Base-by-base conservation (phyloP, 1,284 basidiomycete genomes). In the Cutaneotrichosporon cutaneum region DNA sequence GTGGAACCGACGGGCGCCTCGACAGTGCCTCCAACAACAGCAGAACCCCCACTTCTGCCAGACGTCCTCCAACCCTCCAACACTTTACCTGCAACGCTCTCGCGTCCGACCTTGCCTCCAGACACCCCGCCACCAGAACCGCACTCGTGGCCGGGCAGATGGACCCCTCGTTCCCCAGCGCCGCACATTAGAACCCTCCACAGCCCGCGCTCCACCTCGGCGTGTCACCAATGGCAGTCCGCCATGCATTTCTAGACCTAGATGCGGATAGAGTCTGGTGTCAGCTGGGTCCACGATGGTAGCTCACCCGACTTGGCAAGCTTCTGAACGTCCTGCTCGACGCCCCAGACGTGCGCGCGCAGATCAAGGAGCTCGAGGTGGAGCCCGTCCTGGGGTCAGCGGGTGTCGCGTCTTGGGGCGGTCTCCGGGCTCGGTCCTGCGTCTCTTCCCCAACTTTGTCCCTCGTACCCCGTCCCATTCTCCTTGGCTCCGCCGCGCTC, bases 291-390 rank as follows among this genome's bases (percentile, higher is more conserved):
- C 39, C 7, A 42, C 6, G 1, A 18, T 32, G 21, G 16, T 8
- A n/a, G 73, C 78, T 68, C 62, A 80, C 78, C 77, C 35, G 72
- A 70, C 67, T 76, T 78, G 58, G 75, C 76, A 22, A 77, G 71
- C 58, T 73, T 70, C 58, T 75, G 72, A 50, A 80, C 64, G 62
- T 80, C 79, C 66, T 80, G 79, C 70, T 80, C 79, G 35, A 80
- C 75, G 7, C 77, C 79, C 78, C 78, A 80, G 26, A 80, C 76
- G 63, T 80, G 79, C 26, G 78, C 77, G 62, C 77, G 68, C 47
- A 80, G 64, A 61, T 80, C 79, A 42, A 80, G 67, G 21, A 78
- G 64, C 63, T 80, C 79, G 58, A 79, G 70, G 61, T 79, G 77
- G n/a, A 80, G 71, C 32, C 77, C 75, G 64, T 80, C 79, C 77